phyloP scores from a whole-genome alignment of 805 yeast species.

The Wickerhamiella parazyma region DNA sequence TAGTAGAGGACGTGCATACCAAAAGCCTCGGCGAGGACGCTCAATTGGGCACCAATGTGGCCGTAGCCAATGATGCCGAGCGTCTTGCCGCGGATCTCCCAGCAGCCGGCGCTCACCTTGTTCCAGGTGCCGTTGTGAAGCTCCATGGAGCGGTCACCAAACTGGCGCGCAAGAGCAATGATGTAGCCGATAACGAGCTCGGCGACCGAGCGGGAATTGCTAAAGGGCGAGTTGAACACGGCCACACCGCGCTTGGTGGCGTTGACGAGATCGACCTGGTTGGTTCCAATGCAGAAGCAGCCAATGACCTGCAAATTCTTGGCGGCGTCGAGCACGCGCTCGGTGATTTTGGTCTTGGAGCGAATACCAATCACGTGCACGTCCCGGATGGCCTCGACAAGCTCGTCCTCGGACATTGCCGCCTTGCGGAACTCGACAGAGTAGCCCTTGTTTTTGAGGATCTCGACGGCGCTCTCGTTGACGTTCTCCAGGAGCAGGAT shows the following conservation, averaged over 20 bases:
- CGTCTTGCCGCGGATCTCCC: constrained; percentile 99
- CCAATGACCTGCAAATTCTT: constrained; percentile 83
- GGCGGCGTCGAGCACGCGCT: constrained; percentile 68
- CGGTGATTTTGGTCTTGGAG: constrained; percentile 85
- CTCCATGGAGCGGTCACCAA: constrained; percentile 93
- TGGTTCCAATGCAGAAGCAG: constrained; percentile 98
- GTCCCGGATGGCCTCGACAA: constrained; percentile 82
- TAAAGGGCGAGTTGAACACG: constrained; percentile 96
- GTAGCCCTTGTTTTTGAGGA: constrained; percentile 81
- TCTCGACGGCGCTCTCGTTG: constrained; percentile 79
- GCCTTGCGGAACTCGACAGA: constrained; percentile 90
- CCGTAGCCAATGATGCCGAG: constrained; percentile 96
- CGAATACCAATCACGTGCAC: constrained; percentile 97
- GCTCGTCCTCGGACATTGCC: constrained; percentile 81
- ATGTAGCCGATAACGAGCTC: constrained; percentile 94
- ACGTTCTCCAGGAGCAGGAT: constrained; percentile 85
- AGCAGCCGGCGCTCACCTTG: constrained; percentile 85
- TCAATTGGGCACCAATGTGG: constrained; percentile 93
- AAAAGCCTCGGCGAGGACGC: constrained; percentile 92
- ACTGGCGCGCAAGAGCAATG: constrained; percentile 85
- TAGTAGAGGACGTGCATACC: constrained; percentile 95
- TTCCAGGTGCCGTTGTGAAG: constrained; percentile 96
- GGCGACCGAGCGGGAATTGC: constrained; percentile 96
- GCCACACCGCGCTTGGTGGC: constrained; percentile 92
- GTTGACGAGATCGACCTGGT: constrained; percentile 84